These are phyloP conservation scores for Corymbia calophylla DNA, from an alignment of 441 rosid genomes.

Conservation along the genomic window DNA sequence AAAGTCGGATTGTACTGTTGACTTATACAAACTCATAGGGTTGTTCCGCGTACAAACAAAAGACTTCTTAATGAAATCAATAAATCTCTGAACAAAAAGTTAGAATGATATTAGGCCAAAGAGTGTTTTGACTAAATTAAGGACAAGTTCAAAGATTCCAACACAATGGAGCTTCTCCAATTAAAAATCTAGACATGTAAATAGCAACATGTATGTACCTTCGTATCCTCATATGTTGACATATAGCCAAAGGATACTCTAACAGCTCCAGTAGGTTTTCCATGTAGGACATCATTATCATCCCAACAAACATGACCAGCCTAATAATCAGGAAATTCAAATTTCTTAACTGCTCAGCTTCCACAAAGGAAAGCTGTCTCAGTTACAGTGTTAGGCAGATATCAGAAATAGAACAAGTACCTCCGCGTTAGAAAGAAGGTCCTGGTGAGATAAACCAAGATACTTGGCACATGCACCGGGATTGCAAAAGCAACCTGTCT, in stretches of 20 bases:
- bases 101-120: not conserved
- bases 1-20: slow-evolving; percentile 20
- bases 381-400: not conserved
- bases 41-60: slow-evolving; percentile 42
- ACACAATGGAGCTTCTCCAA: not conserved
- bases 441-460: slow-evolving; percentile 80
- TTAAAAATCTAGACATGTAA: not conserved
- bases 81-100: slow-evolving; percentile 46
- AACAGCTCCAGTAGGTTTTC: slow-evolving; percentile 93
- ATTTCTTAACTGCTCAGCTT: not conserved
- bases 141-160: not conserved
- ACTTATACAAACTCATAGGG: slow-evolving; percentile 20
- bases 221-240: slow-evolving; percentile 92
- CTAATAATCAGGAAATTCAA: slow-evolving; percentile 26
- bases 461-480: slow-evolving; percentile 99
- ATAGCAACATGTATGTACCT: slow-evolving; percentile 25
- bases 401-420: slow-evolving; percentile 23
- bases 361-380: not conserved
- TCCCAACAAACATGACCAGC: slow-evolving; percentile 98
- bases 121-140: not conserved
- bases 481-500: slow-evolving; percentile 99
- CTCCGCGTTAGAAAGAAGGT: slow-evolving; percentile 84
- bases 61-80: slow-evolving; percentile 56
- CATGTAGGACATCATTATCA: slow-evolving; percentile 76
- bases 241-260: slow-evolving; percentile 92